Base-by-base conservation (phyloP, 1,284 basidiomycete genomes). In the Moniliophthora roreri region DNA sequence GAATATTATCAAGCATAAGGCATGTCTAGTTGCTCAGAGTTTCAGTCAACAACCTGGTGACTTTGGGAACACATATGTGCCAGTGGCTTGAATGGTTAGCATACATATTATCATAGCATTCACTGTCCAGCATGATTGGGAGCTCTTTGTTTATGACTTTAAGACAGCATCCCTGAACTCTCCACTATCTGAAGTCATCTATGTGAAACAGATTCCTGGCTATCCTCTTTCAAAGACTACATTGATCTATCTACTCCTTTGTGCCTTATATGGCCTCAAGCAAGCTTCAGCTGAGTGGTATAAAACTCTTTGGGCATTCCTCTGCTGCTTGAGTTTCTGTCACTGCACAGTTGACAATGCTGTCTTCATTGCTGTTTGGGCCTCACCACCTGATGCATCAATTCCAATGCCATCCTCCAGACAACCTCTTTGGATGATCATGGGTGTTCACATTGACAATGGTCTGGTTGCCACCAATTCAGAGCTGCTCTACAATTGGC, bases 21-120 rank as follows among this genome's bases (percentile, higher is more conserved):
- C 71, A 0, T 51, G 65, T 0, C 63, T 78, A 0, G 70, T 77
- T 0, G 70, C 69, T 0, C 64, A 69, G 28, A 78, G 76, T 0
- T 76, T 69, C 59, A 60, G 60, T 0, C 76, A 79, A 56, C 58
- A 60, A 1, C 60, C 63, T 5, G 70, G 76, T 1, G 71, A 81
- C 55, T 80, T 66, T 48, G 58, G 63, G 9, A 58, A 74, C 32
- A 74, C 68, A 0, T 75, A 64, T 46, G 63, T 70, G 0, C 68
- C 72, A 0, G 69, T 72, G 0, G 65, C 67, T 3, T 51, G 62
- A 0, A 62, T 69, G 4, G 57, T 66, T 9, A 68, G 71, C 0
- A 56, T 76, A 0, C 48, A 63, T 0, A 57, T 65, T 10, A 51
- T 68, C 1, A 49, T 72, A 0, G 66, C 70, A 0, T 52, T 67